phyloP scores from a whole-genome alignment of 2,329 filamentous ascomycete species.

The Berkeleyomyces rouxiae region DNA sequence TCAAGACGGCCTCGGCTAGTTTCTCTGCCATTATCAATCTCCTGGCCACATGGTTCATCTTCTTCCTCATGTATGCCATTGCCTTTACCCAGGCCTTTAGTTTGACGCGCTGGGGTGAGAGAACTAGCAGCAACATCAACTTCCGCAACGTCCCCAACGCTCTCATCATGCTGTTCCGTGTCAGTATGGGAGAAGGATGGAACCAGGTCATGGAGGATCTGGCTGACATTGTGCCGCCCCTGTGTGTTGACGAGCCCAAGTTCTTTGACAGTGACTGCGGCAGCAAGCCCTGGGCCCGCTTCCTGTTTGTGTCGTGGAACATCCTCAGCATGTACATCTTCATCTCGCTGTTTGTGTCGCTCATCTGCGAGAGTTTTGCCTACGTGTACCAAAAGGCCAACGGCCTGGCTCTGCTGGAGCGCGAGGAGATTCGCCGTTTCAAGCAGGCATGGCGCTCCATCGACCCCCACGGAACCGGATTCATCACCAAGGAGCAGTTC shows the following conservation, averaged over 20 bases:
- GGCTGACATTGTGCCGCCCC: constrained; percentile 59
- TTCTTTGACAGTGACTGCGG: constrained; percentile 91
- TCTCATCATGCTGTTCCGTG: constrained; percentile 79
- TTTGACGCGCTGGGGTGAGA: constrained; percentile 65
- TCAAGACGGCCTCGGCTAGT: constrained; percentile 95
- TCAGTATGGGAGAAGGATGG: constrained; percentile 91
- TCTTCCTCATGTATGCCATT: constrained; percentile 93
- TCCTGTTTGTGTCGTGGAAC: constrained; percentile 92
- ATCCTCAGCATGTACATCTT: constrained; percentile 99
- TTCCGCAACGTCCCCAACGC: constrained; percentile 90
- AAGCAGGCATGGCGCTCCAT: constrained; percentile 97
- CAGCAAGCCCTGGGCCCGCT: constrained; percentile 72
- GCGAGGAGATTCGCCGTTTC: constrained; percentile 89
- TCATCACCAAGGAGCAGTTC: constrained; percentile 77
- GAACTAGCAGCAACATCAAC: constrained; percentile 67
- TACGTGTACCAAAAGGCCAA: constrained; percentile 97
- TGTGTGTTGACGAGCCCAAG: constrained; percentile 53
- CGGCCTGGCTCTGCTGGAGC: constrained; percentile 74
- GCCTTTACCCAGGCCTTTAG: constrained; percentile 93
- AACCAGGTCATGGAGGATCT: constrained; percentile 95
- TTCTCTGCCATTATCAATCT: constrained; percentile 79
- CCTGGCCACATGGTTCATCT: constrained; percentile 88
- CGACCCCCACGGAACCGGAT: constrained; percentile 80
- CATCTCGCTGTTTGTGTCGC: constrained; percentile 90
- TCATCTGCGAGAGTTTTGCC: constrained; percentile 98